These are phyloP conservation scores for Ulvella scutata DNA, from an alignment of 139 green algal genomes.

Conservation along the genomic window DNA sequence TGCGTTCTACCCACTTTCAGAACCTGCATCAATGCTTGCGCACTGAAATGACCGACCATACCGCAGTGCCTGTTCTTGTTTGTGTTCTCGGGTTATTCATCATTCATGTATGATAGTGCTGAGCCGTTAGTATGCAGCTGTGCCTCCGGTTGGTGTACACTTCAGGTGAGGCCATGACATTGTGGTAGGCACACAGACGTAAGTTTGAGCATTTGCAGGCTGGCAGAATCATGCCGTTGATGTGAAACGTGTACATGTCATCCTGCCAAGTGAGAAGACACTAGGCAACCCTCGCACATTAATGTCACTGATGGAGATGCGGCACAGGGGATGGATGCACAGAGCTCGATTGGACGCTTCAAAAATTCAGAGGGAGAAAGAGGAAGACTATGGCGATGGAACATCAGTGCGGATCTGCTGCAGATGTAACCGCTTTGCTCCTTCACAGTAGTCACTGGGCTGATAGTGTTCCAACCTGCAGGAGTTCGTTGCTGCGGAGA, in stretches of 20 bases:
- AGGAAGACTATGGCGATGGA: neutral
- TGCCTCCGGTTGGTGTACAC: no score
- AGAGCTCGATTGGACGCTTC: neutral
- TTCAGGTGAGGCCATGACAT: no score
- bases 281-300: neutral
- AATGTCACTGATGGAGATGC: constrained; percentile 1
- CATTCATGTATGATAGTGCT: no score
- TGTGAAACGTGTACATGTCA: neutral
- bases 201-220: neutral
- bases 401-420: neutral
- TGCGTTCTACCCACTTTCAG: no score
- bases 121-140: no score
- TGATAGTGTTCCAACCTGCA: neutral
- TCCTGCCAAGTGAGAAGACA: neutral
- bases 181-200: no score
- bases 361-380: constrained; percentile 2
- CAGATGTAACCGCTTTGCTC: no score
- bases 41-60: no score
- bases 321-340: constrained; percentile 1
- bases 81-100: no score
- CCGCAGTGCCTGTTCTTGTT: no score
- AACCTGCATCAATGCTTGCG: no score
- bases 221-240: neutral
- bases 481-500: neutral
- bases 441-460: no score